Base-by-base conservation (phyloP, 345 rosid species). In the Clausena lansium region DNA sequence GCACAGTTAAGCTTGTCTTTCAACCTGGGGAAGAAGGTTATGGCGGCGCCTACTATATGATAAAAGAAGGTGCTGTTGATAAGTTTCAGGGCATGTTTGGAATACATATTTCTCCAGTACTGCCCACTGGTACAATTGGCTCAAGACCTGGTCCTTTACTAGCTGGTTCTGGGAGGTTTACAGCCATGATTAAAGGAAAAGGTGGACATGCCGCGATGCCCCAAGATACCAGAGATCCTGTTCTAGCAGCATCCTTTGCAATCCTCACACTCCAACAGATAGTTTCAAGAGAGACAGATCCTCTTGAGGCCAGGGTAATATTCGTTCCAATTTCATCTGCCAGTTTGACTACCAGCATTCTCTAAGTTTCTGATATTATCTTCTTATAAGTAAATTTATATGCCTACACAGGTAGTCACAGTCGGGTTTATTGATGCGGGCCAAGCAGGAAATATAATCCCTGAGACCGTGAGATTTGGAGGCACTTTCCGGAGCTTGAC, bases 1-100 rank as follows among this genome's bases (percentile, higher is more conserved):
- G 88, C 24, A 89, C 88, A 11, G 76, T 87, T 22, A 87, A 87
- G 77, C 89, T 91, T 14, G 89, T 91, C 10, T 89, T 91, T 81
- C 94, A 89, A 78, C 92, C 92, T 2, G 94, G 64, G 36, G 94
- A 89, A 84, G 92, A 91, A 78, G 79, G 87, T 22, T 14, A 39
- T 67, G 92, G 76, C 0, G 90, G 92, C 19, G 92, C 94, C 17
- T 86, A 86, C 80, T 87, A 87, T 38, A 81, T 91, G 90, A 35
- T 89, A 61, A 67, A 75, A 74, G 87, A 86, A 52, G 90, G 92
- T 24, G 92, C 91, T 62, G 80, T 91, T 25, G 87, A 87, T 50
- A 41, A 77, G 20, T 20, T 91, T 57, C 75, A 79, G 55, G 91
- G 82, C 59, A 91, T 87, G 1, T 87, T 86, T 63, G 91, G 84